Evolutionary conservation across 2,329 filamentous ascomycete species (phyloP).

Genomic region (Bimuria novae-zelandiae): DNA sequence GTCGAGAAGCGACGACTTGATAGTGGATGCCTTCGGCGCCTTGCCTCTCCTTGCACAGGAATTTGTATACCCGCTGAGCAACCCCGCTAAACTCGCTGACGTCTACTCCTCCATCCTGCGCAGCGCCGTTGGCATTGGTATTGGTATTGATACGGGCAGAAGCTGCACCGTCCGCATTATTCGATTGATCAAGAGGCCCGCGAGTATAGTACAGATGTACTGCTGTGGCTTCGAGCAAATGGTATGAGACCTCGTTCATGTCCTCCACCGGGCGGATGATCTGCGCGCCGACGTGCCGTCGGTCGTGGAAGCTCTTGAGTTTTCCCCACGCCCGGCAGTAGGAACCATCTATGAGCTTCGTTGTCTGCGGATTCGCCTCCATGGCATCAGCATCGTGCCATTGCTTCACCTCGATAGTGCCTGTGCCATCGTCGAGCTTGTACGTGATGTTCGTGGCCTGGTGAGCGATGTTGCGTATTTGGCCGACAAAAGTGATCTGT

Average conservation of each 20-base stretch:
- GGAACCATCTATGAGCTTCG: slow-evolving; percentile 69
- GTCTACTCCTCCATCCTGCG: slow-evolving; percentile 30
- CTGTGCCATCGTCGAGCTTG: slow-evolving; percentile 93
- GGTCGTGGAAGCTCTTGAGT: slow-evolving; percentile 82
- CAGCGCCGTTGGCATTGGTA: slow-evolving; percentile 34
- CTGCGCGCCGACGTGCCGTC: slow-evolving; percentile 79
- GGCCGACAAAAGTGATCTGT: slow-evolving; percentile 86
- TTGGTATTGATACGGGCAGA: slow-evolving; percentile 42
- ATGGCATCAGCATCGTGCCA: slow-evolving; percentile 71
- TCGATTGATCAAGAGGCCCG: slow-evolving; percentile 60
- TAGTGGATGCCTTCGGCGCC: slow-evolving; percentile 84
- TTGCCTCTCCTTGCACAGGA: slow-evolving; percentile 68
- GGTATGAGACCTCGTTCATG: slow-evolving; percentile 91
- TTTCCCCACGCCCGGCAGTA: slow-evolving; percentile 87
- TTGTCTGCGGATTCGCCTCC: slow-evolving; percentile 53
- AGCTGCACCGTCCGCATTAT: slow-evolving; percentile 43
- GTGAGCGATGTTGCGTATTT: slow-evolving; percentile 83
- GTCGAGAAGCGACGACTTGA: slow-evolving; percentile 71
- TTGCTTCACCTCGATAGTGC: slow-evolving; percentile 86
- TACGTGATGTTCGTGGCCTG: slow-evolving; percentile 92
- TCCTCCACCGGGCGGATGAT: slow-evolving; percentile 79
- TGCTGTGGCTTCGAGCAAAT: slow-evolving; percentile 86
- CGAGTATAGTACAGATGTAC: slow-evolving; percentile 84
- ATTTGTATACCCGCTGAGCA: slow-evolving; percentile 73
- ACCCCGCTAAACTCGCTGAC: slow-evolving; percentile 51